phyloP scores from a whole-genome alignment of 495 filamentous ascomycete species.

The Penicillium goetzii region DNA sequence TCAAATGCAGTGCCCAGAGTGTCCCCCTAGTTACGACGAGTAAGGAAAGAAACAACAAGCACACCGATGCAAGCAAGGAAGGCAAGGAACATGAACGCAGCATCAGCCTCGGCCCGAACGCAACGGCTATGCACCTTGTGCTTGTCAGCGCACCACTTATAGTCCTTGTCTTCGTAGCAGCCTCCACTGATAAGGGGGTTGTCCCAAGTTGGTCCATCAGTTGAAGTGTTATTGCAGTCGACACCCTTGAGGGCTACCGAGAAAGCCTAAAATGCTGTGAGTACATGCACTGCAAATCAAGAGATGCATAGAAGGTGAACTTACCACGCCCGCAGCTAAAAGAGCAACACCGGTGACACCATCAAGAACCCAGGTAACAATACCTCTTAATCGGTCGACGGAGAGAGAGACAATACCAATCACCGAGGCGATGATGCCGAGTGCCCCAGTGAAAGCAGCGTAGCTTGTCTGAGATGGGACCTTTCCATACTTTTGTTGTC shows the following conservation, averaged over 20 bases:
- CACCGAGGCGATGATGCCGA: slow-evolving; percentile 48
- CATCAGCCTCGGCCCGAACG: slow-evolving; percentile 31
- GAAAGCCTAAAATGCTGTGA: slow-evolving; percentile 41
- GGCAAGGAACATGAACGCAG: slow-evolving; percentile 36
- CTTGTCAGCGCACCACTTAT: slow-evolving; percentile 20
- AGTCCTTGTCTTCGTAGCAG: slow-evolving; percentile 10
- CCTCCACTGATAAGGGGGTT: slow-evolving; percentile 22
- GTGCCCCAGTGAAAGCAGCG: slow-evolving; percentile 51
- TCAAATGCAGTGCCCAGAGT: not conserved
- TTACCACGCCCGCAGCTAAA: slow-evolving; percentile 58
- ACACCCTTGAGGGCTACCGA: slow-evolving; percentile 42
- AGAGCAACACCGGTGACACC: slow-evolving; percentile 47
- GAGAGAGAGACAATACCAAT: slow-evolving; percentile 45
- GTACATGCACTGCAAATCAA: not conserved
- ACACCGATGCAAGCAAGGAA: slow-evolving; percentile 28
- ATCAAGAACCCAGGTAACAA: slow-evolving; percentile 48
- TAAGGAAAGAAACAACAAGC: slow-evolving; percentile 15
- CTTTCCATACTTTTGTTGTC: slow-evolving; percentile 40
- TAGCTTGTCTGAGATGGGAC: slow-evolving; percentile 48
- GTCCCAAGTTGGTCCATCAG: slow-evolving; percentile 10
- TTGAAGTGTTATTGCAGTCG: slow-evolving; percentile 12
- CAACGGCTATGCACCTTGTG: slow-evolving; percentile 31
- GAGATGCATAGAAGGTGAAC: slow-evolving; percentile 27
- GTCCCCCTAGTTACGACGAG: slow-evolving; percentile 2
- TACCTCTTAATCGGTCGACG: slow-evolving; percentile 40